Evolutionary conservation across 1,284 basidiomycete species (phyloP), one percentile per base, ranked within the genome.

Genomic region (Inonotus obliquus): DNA sequence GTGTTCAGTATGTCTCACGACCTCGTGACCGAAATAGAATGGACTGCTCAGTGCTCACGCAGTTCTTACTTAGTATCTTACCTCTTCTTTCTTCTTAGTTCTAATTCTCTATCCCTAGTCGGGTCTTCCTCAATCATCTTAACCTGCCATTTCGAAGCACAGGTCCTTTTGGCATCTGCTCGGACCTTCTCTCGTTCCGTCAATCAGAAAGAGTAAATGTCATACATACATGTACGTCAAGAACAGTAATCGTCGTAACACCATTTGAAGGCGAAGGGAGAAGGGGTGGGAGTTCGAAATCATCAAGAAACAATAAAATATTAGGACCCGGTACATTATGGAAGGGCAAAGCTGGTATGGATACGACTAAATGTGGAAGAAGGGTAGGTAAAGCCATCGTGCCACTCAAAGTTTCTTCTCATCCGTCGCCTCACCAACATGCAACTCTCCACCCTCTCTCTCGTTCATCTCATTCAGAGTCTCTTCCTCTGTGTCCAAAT

Each of bases 401-500:
- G 23, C 19, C 10, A 10, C 48, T 29, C 23, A 49, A 49, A 25
- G 1, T 3, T 23, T 49, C 48, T 25, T 49, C 48, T 49, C 48
- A 23, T 25, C 19, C 48, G 17, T 41, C 35, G 38, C 25, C 53
- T 55, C 54, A 44, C 1, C n/a, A 7, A 23, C 41, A 54, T 54
- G n/a, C 4, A 55, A 25, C 35, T 45, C 41, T 37, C 47, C 57
- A 1, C 23, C 57, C 17, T 59, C 57, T 17, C 35, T n/a, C 29
- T 49, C 48, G 19, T 25, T 51, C 27, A 85, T 58, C 39, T 77
- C 76, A 66, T 89, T 88, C 19, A 89, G 74, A 56, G 70, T 71
- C 53, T 89, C 87, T 73, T 91, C 87, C 60, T 79, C 71, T n/a
- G 67, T 66, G 67, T 92, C 89, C 59, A 90, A 76, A 52, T 79